Percentiles rank a stretch among this genome's conserved stretches.
These are phyloP conservation scores for Mycena indigotica DNA, from an alignment of 768 basidiomycete species.

Conservation along the genomic window DNA sequence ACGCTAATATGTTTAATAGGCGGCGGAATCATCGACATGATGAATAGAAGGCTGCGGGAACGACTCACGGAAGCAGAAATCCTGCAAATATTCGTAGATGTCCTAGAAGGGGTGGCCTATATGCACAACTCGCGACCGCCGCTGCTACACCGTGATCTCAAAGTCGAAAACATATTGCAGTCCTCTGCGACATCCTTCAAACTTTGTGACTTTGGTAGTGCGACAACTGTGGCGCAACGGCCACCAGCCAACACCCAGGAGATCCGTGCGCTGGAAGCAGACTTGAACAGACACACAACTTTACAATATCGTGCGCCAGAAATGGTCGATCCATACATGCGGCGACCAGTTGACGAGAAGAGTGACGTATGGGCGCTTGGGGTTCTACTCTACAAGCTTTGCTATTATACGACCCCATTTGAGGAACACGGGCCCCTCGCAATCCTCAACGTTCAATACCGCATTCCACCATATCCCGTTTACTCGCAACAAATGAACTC, in stretches of 20 bases:
- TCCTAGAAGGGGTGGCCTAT: conserved; percentile 93
- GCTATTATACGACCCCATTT: conserved; percentile 99
- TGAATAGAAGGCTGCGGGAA: conserved; percentile 95
- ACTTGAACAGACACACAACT: conserved; percentile 93
- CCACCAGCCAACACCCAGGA: conserved; percentile 82
- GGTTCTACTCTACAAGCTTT: conserved; percentile 95
- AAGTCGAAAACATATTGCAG: conserved; percentile 98
- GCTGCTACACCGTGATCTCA: conserved; percentile 94
- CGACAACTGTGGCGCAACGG: conserved; percentile 67
- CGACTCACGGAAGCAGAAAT: conserved; percentile 95
- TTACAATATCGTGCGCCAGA: conserved; percentile 98
- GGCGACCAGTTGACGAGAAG: conserved; percentile 88
- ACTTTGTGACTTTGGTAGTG: conserved; percentile 97
- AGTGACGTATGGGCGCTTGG: conserved; percentile 98
- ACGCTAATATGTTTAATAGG: conserved; percentile 47
- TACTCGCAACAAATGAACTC: conserved; percentile 84
- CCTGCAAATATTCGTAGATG: conserved; percentile 95
- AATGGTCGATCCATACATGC: conserved; percentile 90
- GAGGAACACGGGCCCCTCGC: conserved; percentile 97
- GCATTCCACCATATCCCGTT: conserved; percentile 83
- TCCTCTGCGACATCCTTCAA: conserved; percentile 85
- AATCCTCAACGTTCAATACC: conserved; percentile 95
- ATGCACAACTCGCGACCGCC: conserved; percentile 95
- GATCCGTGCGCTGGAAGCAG: conserved; percentile 83
- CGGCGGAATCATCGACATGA: conserved; percentile 99